phyloP scores from a whole-genome alignment of 306 rosid species.

The Urtica urens region DNA sequence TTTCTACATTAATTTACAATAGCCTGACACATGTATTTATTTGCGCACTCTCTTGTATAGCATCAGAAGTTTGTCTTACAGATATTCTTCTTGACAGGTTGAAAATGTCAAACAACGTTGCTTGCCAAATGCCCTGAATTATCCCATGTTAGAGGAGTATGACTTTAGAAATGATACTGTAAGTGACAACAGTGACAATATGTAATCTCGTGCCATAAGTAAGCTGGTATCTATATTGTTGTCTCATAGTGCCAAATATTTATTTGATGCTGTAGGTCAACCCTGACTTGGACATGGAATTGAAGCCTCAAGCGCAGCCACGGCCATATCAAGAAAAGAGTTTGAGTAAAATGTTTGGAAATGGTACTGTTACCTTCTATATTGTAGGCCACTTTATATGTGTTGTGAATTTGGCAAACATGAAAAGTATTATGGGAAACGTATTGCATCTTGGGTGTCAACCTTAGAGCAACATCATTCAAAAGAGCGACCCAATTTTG shows the following conservation, averaged over 20 bases:
- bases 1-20: too few species aligned
- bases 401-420: too few species aligned
- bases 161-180: slow-evolving; percentile 96
- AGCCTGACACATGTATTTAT: too few species aligned
- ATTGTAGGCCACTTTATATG: background rate
- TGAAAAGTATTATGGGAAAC: too few species aligned
- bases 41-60: too few species aligned
- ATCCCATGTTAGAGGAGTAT: slow-evolving; percentile 98
- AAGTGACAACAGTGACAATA: slow-evolving; percentile 37
- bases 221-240: background rate
- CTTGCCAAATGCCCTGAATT: slow-evolving; percentile 82
- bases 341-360: slow-evolving; percentile 98
- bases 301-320: slow-evolving; percentile 96
- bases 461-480: too few species aligned
- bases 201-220: background rate
- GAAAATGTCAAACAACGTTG: slow-evolving; percentile 97
- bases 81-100: slow-evolving; percentile 41
- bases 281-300: slow-evolving; percentile 90
- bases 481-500: too few species aligned
- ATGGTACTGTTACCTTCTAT: slow-evolving; percentile 41
- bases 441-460: too few species aligned
- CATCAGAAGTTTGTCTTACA: too few species aligned
- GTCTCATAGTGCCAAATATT: background rate
- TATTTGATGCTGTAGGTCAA: slow-evolving; percentile 50
- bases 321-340: slow-evolving; percentile 98